phyloP scores from a whole-genome alignment of 1,284 basidiomycete species.

The Papiliotrema laurentii region DNA sequence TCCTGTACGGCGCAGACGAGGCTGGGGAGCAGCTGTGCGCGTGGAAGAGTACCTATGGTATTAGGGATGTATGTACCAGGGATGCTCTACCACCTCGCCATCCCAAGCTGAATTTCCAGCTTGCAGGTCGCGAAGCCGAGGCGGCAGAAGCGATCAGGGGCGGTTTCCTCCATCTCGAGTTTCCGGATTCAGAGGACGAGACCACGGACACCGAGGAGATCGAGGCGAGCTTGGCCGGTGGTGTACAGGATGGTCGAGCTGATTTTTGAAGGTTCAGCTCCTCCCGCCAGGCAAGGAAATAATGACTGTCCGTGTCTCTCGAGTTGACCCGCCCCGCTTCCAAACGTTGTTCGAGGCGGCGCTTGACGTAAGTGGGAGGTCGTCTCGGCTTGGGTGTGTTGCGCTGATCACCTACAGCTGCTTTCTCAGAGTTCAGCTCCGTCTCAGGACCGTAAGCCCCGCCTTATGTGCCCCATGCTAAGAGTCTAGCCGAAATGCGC shows the following conservation, averaged over 20 bases:
- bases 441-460: too few relatives aligned
- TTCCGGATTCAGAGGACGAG: slow-evolving; percentile 1
- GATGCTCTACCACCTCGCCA: too few relatives aligned
- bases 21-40: neutral
- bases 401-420: too few relatives aligned
- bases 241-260: neutral
- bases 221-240: neutral
- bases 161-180: slow-evolving; percentile 22
- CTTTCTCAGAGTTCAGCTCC: too few relatives aligned
- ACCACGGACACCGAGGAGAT: neutral
- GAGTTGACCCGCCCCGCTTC: neutral
- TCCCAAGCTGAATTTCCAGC: too few relatives aligned
- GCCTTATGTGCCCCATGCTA: too few relatives aligned
- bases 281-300: neutral
- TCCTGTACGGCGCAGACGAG: neutral
- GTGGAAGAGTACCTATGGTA: neutral
- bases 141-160: slow-evolving; percentile 11
- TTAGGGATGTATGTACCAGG: too few relatives aligned
- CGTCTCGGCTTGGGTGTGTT: too few relatives aligned
- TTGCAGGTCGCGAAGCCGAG: neutral
- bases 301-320: neutral
- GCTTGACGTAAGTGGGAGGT: neutral
- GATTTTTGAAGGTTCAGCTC: neutral
- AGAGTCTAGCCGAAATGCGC: slow-evolving; percentile 17
- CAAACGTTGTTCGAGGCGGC: neutral